These are phyloP conservation scores for Stylonectria norvegica DNA, from an alignment of 2,329 filamentous ascomycete species.

Conservation along the genomic window DNA sequence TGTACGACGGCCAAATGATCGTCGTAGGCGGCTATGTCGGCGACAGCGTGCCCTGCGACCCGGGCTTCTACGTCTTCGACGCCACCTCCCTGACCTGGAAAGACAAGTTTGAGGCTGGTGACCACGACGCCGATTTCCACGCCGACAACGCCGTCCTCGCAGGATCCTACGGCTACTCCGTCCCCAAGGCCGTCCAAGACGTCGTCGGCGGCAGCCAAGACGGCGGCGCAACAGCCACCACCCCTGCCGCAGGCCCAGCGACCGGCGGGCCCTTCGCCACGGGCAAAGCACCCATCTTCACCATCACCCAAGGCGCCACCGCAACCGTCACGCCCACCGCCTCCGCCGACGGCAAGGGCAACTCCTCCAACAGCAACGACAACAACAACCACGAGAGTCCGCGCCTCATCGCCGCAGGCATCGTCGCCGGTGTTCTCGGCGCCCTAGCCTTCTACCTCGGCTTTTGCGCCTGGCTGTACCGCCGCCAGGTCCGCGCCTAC, in stretches of 20 bases:
- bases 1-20: constrained; percentile 58
- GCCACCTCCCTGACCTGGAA: constrained; percentile 57
- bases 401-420: constrained; percentile 45
- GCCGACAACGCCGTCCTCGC: constrained; percentile 44
- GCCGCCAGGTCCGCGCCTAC: constrained; percentile 67
- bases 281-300: constrained; percentile 67
- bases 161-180: constrained; percentile 49
- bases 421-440: constrained; percentile 64
- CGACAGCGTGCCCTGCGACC: constrained; percentile 48
- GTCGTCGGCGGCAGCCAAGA: constrained; percentile 48
- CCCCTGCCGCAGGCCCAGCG: constrained; percentile 49
- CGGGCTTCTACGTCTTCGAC: constrained; percentile 67
- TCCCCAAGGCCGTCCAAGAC: constrained; percentile 49
- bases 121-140: constrained; percentile 54
- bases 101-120: constrained; percentile 58
- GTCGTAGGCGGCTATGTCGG: constrained; percentile 60
- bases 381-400: constrained; percentile 26
- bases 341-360: constrained; percentile 25
- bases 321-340: constrained; percentile 38
- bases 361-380: constrained; percentile 12
- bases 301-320: constrained; percentile 52
- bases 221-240: constrained; percentile 52
- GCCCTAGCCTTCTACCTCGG: constrained; percentile 62
- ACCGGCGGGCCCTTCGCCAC: constrained; percentile 69
- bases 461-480: constrained; percentile 71